Conservation (phyloP, 257 asterid genomes). For the Verbena officinalis region DNA sequence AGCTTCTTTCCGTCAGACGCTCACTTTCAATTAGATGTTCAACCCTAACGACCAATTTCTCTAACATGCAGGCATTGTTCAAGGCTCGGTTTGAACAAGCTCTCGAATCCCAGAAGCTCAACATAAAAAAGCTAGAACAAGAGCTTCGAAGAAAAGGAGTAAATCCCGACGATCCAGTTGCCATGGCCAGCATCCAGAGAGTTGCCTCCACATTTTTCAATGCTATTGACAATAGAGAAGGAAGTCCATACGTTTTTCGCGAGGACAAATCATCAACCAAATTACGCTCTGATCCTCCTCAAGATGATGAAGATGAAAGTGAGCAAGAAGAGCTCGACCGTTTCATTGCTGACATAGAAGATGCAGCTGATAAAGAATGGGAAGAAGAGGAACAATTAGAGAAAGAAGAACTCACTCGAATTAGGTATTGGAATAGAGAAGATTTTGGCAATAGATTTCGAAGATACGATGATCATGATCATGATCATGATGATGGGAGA, state of each 20-base stretch:
- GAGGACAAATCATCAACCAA: constrained; percentile 48
- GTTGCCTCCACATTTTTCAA: constrained; percentile 98
- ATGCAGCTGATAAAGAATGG: constrained; percentile 97
- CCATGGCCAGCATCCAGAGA: constrained; percentile 98
- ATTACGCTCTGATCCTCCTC: constrained; percentile 37
- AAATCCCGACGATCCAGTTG: constrained; percentile 95
- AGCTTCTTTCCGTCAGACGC: too few species aligned
- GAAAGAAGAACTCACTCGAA: constrained; percentile 63
- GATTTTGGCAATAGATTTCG: constrained; percentile 56
- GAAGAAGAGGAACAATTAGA: constrained; percentile 93
- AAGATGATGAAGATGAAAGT: constrained; percentile 73
- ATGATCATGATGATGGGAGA: constrained; percentile 51
- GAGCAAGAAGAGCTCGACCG: constrained; percentile 97
- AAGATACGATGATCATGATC: constrained; percentile 50
- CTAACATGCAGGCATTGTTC: constrained; percentile 71
- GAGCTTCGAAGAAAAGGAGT: constrained; percentile 88
- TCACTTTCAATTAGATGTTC: constrained; percentile 6
- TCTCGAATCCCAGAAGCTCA: constrained; percentile 88
- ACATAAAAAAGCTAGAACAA: constrained; percentile 90
- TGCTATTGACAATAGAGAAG: constrained; percentile 90
- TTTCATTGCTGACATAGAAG: constrained; percentile 95
- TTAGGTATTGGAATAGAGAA: constrained; percentile 82
- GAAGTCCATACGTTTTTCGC: constrained; percentile 84
- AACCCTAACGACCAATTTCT: constrained; percentile 20
- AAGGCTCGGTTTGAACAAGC: constrained; percentile 98